Percentiles rank a stretch among this genome's conserved stretches.
These are phyloP conservation scores for Apiotrichum veenhuisii DNA, from an alignment of 1,284 basidiomycete genomes.

Conservation along the genomic window DNA sequence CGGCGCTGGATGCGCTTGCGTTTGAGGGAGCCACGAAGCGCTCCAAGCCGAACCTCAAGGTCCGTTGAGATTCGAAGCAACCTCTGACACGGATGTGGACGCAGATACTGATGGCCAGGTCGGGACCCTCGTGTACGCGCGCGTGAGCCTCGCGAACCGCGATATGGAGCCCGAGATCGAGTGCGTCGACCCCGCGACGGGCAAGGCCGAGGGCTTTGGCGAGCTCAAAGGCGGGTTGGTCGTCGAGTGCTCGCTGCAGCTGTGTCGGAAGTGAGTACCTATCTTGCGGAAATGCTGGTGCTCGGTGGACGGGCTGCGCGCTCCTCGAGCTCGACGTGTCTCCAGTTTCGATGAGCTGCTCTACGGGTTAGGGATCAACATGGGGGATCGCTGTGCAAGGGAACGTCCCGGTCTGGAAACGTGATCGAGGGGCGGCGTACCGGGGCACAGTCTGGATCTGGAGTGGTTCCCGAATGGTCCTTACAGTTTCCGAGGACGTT, in stretches of 20 bases:
- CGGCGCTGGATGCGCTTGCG: slow-evolving; percentile 52
- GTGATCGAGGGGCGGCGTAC: too few relatives aligned
- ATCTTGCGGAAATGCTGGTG: too few relatives aligned
- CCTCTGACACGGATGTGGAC: too few relatives aligned
- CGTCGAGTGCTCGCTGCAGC: slow-evolving; percentile 40
- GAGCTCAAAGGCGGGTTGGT: slow-evolving; percentile 52
- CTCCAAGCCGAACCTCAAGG: slow-evolving; percentile 54
- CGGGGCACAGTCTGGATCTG: too few relatives aligned
- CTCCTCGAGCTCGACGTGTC: too few relatives aligned
- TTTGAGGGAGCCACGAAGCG: slow-evolving; percentile 56
- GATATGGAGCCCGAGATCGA: slow-evolving; percentile 56
- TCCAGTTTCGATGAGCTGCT: too few relatives aligned
- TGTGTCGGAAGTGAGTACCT: slow-evolving; percentile 42
- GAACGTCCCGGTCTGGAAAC: too few relatives aligned
- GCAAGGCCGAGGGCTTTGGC: slow-evolving; percentile 53
- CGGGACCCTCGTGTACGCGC: slow-evolving; percentile 53
- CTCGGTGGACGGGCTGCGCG: too few relatives aligned
- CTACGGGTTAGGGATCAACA: too few relatives aligned
- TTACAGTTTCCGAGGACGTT: too few relatives aligned
- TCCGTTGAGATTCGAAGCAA: slow-evolving; percentile 16
- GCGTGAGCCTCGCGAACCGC: slow-evolving; percentile 51
- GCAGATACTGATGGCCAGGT: slow-evolving; percentile 42
- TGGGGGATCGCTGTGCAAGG: too few relatives aligned
- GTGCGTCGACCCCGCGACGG: slow-evolving; percentile 53
- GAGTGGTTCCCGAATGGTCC: too few relatives aligned